Evolutionary conservation across 2,329 filamentous ascomycete species (phyloP).

Genomic region (Penicillium aurantiogriseum): DNA sequence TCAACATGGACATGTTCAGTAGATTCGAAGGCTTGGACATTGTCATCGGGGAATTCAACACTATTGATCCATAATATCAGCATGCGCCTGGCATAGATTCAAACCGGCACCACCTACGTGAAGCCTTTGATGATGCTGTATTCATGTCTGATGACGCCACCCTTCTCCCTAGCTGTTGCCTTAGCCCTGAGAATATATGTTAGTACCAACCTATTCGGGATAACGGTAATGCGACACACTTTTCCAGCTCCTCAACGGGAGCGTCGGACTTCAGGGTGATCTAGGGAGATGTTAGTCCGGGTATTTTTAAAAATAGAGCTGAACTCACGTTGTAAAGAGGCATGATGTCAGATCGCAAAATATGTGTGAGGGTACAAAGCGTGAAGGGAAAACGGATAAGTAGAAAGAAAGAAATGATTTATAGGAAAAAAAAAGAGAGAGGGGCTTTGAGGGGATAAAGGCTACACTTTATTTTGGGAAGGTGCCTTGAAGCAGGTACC

Average conservation of each 20-base stretch:
- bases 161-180: slow-evolving; percentile 69
- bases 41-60: slow-evolving; percentile 68
- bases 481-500: slow-evolving; percentile 9
- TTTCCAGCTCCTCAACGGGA: slow-evolving; percentile 63
- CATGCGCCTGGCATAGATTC: not conserved
- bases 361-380: not conserved
- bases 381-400: not conserved
- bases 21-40: slow-evolving; percentile 62
- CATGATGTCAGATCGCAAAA: slow-evolving; percentile 24
- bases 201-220: slow-evolving; percentile 5
- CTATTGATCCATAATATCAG: slow-evolving; percentile 46
- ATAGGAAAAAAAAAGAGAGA: not conserved
- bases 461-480: not conserved
- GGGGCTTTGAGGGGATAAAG: not conserved
- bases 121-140: slow-evolving; percentile 90
- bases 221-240: slow-evolving; percentile 49
- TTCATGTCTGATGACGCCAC: slow-evolving; percentile 80
- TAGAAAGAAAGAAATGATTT: not conserved
- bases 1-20: slow-evolving; percentile 79
- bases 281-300: slow-evolving; percentile 47
- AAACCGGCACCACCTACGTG: slow-evolving; percentile 61
- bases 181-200: slow-evolving; percentile 61
- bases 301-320: not conserved
- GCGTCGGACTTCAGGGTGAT: slow-evolving; percentile 75
- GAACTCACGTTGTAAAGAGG: slow-evolving; percentile 41